Base-by-base conservation (phyloP, 2,329 filamentous ascomycete species). In the Elsinoe batatas region DNA sequence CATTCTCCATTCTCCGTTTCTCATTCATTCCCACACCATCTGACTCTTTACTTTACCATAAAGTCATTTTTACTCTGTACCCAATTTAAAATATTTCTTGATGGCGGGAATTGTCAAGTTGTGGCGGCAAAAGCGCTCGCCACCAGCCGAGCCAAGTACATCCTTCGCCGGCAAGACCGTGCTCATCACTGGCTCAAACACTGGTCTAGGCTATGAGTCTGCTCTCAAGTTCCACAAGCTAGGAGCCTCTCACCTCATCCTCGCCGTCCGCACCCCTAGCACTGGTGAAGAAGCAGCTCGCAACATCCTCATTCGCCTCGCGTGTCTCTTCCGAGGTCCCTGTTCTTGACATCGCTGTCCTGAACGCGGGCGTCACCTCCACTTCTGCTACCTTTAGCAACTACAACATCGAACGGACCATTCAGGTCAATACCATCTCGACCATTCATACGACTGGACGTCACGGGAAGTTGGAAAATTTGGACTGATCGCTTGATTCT, bases 401-500 rank as follows among this genome's bases (percentile, higher is more conserved):
- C 13, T 62, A 69, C 59, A 70, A 70, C 15, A 73, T 67, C 66
- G 71, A 74, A 60, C 63, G 67, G 51, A 76, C 72, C 1, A 59
- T 84, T 10, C 79, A 83, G 63, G 76, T 82, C 60, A 83, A 83
- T 62, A 71, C 75, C 1, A 66, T 84, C 1, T 79, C 79, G 2
- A 83, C 79, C 1, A 71, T 74, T 5, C 68, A 82, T 1, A 15
- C 12, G 12, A 8, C 4, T 13, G 12, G 36, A 38, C 8, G 10
- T 44, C 11, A 44, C 18, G 15, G 40, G 5, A 18, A 2, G 20
- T 18, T 44, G 20, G 17, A 22, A 44, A 5, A 12, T 22, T 18
- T 13, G 15, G 32, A 17, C 18, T 49, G 40, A 44, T 49, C 32
- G 18, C 32, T 49, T 49, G 26, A 33, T 35, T 49, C 26, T 7